Conservation (phyloP, 2,329 filamentous ascomycete genomes). For the Metarhizium anisopliae region DNA sequence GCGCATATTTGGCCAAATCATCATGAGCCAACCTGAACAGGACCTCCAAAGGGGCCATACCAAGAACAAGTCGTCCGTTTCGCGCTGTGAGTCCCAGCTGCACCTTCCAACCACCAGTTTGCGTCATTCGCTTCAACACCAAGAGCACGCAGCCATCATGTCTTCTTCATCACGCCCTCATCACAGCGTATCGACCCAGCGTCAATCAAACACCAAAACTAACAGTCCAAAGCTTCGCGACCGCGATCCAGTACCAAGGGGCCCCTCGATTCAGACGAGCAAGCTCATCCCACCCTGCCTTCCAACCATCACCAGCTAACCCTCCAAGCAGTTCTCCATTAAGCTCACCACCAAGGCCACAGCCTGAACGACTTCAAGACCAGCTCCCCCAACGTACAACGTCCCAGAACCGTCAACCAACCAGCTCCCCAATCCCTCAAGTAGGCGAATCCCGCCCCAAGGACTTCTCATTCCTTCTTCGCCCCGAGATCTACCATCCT, state of each 20-base stretch:
- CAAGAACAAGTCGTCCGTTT: conserved; percentile 6
- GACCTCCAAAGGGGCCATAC: conserved; percentile 1
- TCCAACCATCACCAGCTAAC: neutral
- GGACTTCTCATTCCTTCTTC: conserved; percentile 73
- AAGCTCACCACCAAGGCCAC: conserved; percentile 5
- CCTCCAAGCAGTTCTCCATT: conserved; percentile 2
- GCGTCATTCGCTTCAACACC: neutral
- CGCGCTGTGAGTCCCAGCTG: conserved; percentile 6
- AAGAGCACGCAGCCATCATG: neutral
- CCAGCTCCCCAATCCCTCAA: conserved; percentile 18
- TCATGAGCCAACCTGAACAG: conserved; percentile 6
- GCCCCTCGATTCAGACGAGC: conserved; percentile 9
- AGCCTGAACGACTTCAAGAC: conserved; percentile 3
- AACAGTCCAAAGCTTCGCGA: conserved; percentile 7
- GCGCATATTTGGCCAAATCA: neutral
- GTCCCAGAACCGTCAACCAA: conserved; percentile 6
- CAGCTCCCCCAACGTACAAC: conserved; percentile 14
- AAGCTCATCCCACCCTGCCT: neutral
- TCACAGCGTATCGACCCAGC: neutral
- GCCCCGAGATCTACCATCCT: conserved; percentile 75
- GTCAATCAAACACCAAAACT: neutral
- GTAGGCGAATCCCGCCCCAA: conserved; percentile 33
- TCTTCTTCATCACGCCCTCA: neutral
- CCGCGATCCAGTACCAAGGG: conserved; percentile 9
- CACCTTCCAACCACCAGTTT: neutral